phyloP scores from a whole-genome alignment of 257 asterid species.

The Fraxinus excelsior region DNA sequence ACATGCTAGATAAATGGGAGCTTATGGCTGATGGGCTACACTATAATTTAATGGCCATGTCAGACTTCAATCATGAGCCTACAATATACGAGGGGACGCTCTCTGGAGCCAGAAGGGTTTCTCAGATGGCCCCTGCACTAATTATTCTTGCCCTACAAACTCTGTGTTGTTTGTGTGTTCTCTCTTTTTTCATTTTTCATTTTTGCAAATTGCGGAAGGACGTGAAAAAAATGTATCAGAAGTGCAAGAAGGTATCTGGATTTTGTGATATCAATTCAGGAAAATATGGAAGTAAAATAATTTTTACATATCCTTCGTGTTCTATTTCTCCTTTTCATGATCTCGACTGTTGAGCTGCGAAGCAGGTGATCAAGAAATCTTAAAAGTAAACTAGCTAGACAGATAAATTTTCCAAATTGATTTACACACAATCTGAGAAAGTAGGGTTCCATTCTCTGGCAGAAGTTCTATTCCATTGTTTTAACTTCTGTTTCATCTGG shows the following conservation, averaged over 20 bases:
- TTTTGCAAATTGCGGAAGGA: background rate
- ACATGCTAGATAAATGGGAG: background rate
- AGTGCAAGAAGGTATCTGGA: background rate
- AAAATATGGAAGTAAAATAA: too few species aligned
- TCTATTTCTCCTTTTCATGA: too few species aligned
- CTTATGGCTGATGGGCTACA: background rate
- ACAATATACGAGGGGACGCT: constrained; percentile 11
- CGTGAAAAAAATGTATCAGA: background rate
- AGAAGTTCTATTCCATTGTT: too few species aligned
- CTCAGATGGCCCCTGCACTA: constrained; percentile 14
- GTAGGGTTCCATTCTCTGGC: background rate
- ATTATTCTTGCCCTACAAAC: constrained; percentile 29
- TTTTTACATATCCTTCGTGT: background rate
- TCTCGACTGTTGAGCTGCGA: too few species aligned
- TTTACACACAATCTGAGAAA: background rate
- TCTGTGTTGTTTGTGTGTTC: background rate
- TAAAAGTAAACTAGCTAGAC: too few species aligned
- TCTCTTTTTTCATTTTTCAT: too few species aligned
- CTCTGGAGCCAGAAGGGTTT: constrained; percentile 14
- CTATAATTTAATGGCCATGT: constrained; percentile 21
- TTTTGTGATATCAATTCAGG: too few species aligned
- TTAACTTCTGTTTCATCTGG: background rate
- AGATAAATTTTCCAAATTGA: too few species aligned
- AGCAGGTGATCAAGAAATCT: too few species aligned
- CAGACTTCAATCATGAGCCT: constrained; percentile 41